Evolutionary conservation across 768 basidiomycete genomes (phyloP), one percentile per base, ranked within the genome.

Genomic region (Coprinopsis marcescibilis): DNA sequence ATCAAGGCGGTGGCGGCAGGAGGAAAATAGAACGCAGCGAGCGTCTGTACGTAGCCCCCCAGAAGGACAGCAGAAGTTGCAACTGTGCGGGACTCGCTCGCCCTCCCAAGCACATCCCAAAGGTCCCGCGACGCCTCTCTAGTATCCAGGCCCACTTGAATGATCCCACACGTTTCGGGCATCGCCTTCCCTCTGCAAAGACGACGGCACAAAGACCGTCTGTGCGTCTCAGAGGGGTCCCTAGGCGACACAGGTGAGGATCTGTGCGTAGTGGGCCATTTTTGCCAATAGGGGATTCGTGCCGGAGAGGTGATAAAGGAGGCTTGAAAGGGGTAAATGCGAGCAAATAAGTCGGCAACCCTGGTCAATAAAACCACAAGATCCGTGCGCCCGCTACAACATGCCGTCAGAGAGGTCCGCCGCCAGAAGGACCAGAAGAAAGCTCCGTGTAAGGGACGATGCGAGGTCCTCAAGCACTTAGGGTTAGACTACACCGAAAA

Each of bases 401-500:
- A 48, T 37, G 53, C 52, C 58, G 49, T 57, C 42, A 25, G 39
- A n/a, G n/a, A n/a, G n/a, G n/a, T 21, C 40, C 45, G 52, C 58
- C 55, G 51, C 53, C 52, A 50, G 53, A 57, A n/a, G 35, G 15
- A 17, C 25, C 19, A 8, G 15, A 57, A 49, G 53, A 35, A 37
- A 40, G 48, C 55, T 55, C 50, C 63, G n/a, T n/a, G n/a, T 64
- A 49, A 52, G 61, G 69, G 65, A 61, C 52, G 37, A 55, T 52
- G 24, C 37, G 44, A 62, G 55, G 60, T 65, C 69, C 57, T 57
- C 56, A 57, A 51, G 59, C 56, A 60, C 68, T 72, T 81, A 80
- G 77, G 79, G 79, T 81, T 81, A 80, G 75, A 74, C 69, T 63
- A 64, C 76, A 74, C 74, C 68, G 62, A n/a, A 65, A 58, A 55